Evolutionary conservation across 192 early-diverging fungal genomes (phyloP).

Genomic region (Nowakowskiella sp.): DNA sequence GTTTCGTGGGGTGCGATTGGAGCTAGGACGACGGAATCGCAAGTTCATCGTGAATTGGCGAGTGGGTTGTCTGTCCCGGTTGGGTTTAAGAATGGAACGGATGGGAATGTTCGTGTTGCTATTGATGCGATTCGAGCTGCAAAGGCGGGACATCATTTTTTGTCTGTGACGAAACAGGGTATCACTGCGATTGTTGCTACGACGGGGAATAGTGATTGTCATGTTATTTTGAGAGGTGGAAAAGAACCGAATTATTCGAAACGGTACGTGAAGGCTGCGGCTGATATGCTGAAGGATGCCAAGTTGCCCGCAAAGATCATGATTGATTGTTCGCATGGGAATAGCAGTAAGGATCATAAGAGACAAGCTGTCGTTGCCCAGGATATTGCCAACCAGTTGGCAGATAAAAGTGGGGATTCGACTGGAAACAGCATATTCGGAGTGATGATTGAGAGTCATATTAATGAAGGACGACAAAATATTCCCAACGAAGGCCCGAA

Average conservation of each 20-base stretch:
- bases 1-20: slow-evolving; percentile 85
- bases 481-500: slow-evolving; percentile 61
- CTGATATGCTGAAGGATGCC: slow-evolving; percentile 47
- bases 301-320: slow-evolving; percentile 70
- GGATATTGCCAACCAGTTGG: slow-evolving; percentile 32
- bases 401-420: slow-evolving; percentile 23
- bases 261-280: slow-evolving; percentile 48
- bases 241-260: slow-evolving; percentile 85
- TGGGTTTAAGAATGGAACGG: slow-evolving; percentile 82
- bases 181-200: slow-evolving; percentile 72
- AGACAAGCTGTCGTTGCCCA: slow-evolving; percentile 76
- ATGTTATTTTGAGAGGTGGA: slow-evolving; percentile 86
- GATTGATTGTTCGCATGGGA: slow-evolving; percentile 96
- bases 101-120: slow-evolving; percentile 66
- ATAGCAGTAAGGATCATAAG: slow-evolving; percentile 77
- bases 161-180: slow-evolving; percentile 76
- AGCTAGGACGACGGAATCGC: slow-evolving; percentile 76
- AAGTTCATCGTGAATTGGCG: slow-evolving; percentile 66
- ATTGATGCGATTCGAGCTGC: slow-evolving; percentile 79
- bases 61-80: slow-evolving; percentile 76
- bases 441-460: slow-evolving; percentile 93
- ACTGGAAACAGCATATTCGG: slow-evolving; percentile 74
- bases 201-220: slow-evolving; percentile 61
- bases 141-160: slow-evolving; percentile 63
- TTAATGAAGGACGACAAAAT: slow-evolving; percentile 72